Evolutionary conservation across 441 rosid genomes (phyloP).

Genomic region (Eruca vesicaria): DNA sequence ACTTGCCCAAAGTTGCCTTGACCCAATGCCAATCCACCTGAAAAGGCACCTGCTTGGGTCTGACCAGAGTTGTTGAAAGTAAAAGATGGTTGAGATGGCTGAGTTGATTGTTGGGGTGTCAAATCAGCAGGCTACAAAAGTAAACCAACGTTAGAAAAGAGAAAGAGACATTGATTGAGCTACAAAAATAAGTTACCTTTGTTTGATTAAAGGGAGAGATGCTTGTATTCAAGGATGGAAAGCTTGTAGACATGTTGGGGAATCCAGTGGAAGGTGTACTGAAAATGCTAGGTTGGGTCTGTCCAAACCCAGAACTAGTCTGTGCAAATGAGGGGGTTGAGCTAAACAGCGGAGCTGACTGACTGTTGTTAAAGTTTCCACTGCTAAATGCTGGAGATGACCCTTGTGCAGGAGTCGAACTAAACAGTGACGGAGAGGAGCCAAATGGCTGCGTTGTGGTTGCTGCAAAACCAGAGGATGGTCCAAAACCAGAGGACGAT

Average conservation of each 20-base stretch:
- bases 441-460: constrained; percentile 45
- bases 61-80: constrained; percentile 57
- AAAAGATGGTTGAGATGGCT: constrained; percentile 51
- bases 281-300: constrained; percentile 52
- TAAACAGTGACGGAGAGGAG: constrained; percentile 61
- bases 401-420: constrained; percentile 43
- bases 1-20: constrained; percentile 52
- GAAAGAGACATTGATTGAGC: neutral
- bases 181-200: constrained; percentile 40
- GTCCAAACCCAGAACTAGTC: constrained; percentile 52
- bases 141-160: constrained; percentile 17
- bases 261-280: constrained; percentile 58
- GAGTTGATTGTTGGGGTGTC: constrained; percentile 58
- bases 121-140: constrained; percentile 51
- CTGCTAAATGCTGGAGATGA: constrained; percentile 49
- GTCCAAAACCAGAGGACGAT: constrained; percentile 44
- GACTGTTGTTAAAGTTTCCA: constrained; percentile 50
- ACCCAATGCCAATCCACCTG: constrained; percentile 47
- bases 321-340: constrained; percentile 42
- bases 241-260: constrained; percentile 48
- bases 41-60: constrained; percentile 52
- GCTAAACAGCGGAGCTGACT: constrained; percentile 58
- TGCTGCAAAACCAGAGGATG: constrained; percentile 39
- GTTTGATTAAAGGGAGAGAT: constrained; percentile 45
- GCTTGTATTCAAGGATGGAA: constrained; percentile 48